phyloP scores from a whole-genome alignment of 2,329 filamentous ascomycete species.

The Diaporthe eres region DNA sequence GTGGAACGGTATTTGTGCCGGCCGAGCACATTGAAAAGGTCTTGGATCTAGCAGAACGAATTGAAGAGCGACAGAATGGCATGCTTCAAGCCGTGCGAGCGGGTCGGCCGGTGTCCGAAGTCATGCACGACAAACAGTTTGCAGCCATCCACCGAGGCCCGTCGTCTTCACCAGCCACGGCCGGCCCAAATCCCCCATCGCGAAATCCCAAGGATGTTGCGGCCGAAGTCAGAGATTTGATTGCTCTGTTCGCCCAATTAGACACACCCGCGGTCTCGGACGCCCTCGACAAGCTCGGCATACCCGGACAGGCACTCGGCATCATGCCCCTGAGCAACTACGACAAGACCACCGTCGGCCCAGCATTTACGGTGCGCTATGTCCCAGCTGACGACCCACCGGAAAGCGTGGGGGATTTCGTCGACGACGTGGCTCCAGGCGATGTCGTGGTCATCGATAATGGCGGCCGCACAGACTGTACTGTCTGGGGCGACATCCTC shows the following conservation, averaged over 20 bases:
- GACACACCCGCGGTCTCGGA: neutral
- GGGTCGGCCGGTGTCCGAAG: neutral
- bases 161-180: neutral
- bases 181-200: neutral
- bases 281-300: neutral
- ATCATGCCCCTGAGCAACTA: neutral
- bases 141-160: neutral
- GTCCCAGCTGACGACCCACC: neutral
- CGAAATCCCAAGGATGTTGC: neutral
- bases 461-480: slow-evolving; percentile 4
- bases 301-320: neutral
- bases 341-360: neutral
- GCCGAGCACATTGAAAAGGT: neutral
- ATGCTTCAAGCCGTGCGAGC: slow-evolving; percentile 2
- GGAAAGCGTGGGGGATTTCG: neutral
- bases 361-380: neutral
- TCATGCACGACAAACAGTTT: slow-evolving; percentile 24
- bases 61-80: neutral
- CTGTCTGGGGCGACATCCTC: neutral
- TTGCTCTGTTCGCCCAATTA: neutral
- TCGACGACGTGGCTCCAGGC: neutral
- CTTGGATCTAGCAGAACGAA: neutral
- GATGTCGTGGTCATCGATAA: slow-evolving; percentile 6
- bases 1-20: neutral
- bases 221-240: neutral